Evolutionary conservation across 352 stramenopile genomes (phyloP), one percentile per base, ranked within the genome.

Genomic region (Pythium inflatum): DNA sequence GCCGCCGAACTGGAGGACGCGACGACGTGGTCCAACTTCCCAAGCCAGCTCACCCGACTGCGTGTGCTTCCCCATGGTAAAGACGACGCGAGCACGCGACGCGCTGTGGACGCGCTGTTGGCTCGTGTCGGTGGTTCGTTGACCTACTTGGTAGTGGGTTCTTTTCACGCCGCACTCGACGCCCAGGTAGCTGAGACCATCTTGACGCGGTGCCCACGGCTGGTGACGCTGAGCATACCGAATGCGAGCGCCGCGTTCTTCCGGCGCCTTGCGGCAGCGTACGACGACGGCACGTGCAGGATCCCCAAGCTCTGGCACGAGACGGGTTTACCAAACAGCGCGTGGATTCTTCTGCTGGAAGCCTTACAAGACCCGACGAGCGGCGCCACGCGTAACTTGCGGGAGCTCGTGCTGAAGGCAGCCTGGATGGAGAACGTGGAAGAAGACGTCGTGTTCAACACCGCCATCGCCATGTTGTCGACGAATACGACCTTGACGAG

Each of bases 31-130:
- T 18, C 51, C n/a, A 58, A 43, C 14, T 5, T 20, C 1, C 40
- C 34, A 16, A n/a, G n/a, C 12, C 25, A 57, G 53, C 62, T 69
- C n/a, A 28, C 51, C 14, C 40, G 22, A 7, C 51, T 69, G n/a
- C 22, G 62, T 31, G 4, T 69, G 20, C 51, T 45, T 22, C 28
- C 57, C 31, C 30, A 13, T 2, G 36, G 57, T 31, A 51, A 27
- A 27, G 18, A 30, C 30, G 62, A 62, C 40, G 5, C 27, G 27
- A 36, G 27, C 36, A 36, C 33, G 22, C 50, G 56, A 7, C 22
- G 13, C 14, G 51, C 51, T 13, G 27, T 62, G 40, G 51, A 62
- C 30, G 62, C 41, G 40, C 62, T 69, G 14, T 38, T 62, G 40
- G 31, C 50, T 16, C 62, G 51, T 18, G 51, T 69, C 13, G 62